phyloP scores from a whole-genome alignment of 352 stramenopile species.

The Globisporangium parvum region DNA sequence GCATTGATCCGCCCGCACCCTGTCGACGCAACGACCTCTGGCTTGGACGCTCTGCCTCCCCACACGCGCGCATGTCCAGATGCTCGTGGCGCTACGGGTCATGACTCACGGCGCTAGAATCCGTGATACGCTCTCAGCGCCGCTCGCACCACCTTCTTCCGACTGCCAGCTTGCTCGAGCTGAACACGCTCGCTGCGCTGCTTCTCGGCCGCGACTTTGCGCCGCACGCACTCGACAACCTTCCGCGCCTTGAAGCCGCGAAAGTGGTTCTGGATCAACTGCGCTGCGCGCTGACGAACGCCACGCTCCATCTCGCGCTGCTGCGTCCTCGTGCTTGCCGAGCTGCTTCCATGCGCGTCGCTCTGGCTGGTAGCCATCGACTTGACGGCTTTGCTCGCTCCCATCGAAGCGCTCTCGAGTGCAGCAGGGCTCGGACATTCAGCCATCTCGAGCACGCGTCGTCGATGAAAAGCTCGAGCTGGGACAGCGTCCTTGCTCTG shows the following conservation, averaged over 20 bases:
- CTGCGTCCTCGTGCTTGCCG: constrained; percentile 6
- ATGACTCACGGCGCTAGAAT: constrained; percentile 7
- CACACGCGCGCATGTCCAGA: too few species aligned
- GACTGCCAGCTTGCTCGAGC: not conserved
- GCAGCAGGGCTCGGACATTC: too few species aligned
- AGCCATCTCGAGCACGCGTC: too few species aligned
- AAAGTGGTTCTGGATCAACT: constrained; percentile 12
- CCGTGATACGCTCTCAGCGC: constrained; percentile 16
- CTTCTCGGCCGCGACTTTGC: constrained; percentile 7
- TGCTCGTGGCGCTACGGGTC: not conserved
- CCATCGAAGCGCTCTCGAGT: too few species aligned
- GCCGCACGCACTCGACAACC: constrained; percentile 11
- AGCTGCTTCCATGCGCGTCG: too few species aligned
- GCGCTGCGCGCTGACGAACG: constrained; percentile 13
- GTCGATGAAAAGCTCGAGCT: too few species aligned
- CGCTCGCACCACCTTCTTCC: constrained; percentile 9
- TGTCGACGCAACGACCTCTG: too few species aligned
- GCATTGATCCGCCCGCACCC: too few species aligned
- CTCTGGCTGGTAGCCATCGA: too few species aligned
- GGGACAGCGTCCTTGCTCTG: too few species aligned
- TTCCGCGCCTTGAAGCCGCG: constrained; percentile 5
- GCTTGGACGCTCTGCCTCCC: too few species aligned
- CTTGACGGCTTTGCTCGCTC: too few species aligned
- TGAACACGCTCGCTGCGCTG: not conserved
- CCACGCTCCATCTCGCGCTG: constrained; percentile 50